Evolutionary conservation across 768 basidiomycete species (phyloP), one percentile per base, ranked within the genome.

Genomic region (Rhizopogon sp.): DNA sequence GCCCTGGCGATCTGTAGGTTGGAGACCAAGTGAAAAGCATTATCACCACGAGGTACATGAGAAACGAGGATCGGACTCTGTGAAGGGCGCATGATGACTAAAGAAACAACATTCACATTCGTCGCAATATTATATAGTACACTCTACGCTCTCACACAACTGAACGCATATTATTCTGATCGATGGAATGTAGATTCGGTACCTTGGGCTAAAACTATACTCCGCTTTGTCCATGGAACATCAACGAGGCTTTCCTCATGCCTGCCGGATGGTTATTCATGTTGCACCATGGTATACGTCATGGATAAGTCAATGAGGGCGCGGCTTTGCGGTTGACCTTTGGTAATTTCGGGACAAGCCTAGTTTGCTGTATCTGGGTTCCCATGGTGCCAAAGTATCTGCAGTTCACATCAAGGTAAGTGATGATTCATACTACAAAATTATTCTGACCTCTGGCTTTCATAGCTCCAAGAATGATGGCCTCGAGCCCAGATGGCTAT

Each of bases 1-100:
- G 46, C 85, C 88, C 3, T 90, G 89, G 88, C 70, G 79, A 37
- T 86, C 86, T 0, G 59, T 76, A 1, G 60, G 59, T 1, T 90
- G 87, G 85, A 79, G 63, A 53, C 84, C 84, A 0, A 66, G 69
- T 72, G 52, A 68, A 45, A 78, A 81, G 52, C 67, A 72, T 43
- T 64, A 75, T 25, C 78, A 73, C 46, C 59, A 55, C 14, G 50
- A 55, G n/a, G 56, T 40, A 14, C 44, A 43, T 3, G 62, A 69
- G 56, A 71, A 69, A 54, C 53, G 54, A 1, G 50, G n/a, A 31
- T 67, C 67, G 45, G 64, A 49, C 40, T 64, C 54, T 52, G 56
- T 59, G 50, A 64, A 65, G 39, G 52, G 44, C 10, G 45, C 49
- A 10, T 56, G 43, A 58, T 25, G 28, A 7, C 20, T 44, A 16